Base-by-base conservation (phyloP, 768 basidiomycete genomes). In the Leccinum variicolor region DNA sequence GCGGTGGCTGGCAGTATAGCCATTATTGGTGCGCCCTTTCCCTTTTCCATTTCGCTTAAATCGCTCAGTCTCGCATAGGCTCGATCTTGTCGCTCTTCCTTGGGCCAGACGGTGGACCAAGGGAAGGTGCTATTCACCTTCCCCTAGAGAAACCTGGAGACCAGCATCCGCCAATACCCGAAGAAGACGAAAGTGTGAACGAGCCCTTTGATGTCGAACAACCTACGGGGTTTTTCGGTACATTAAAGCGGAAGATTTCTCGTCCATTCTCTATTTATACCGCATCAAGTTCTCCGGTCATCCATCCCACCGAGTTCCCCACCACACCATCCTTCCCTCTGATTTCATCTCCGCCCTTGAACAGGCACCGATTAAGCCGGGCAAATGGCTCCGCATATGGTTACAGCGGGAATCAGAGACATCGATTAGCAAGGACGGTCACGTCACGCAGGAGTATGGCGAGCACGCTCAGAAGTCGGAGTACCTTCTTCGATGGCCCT, bases 61-160 rank as follows among this genome's bases (percentile, higher is more conserved):
- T 13, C 11, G 13, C 62, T 64, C 28, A 65, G 14, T 19, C 21
- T 2, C 33, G 10, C 31, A 6, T 56, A 91, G 95, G 95, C n/a
- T 88, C 92, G 4, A 62, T 97, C 53, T 78, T 98, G 31, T 87
- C 88, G 0, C 85, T 92, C 62, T 97, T 98, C 79, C 84, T 99
- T 45, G 90, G 86, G 17, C 86, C 80, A 56, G 94, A 99, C 69
- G 97, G 93, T 54, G 95, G 96, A 10, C 90, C 94, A 15, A 82
- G 91, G 54, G 84, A 90, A 63, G 90, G 92, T 4, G 84, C 87
- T 0, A 97, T 99, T 58, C 86, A 84, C 14, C 83, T 99, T 11
- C 79, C 85, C 3, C 80, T 80, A 0, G 96, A 98, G 73, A 98
- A 98, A 72, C 71, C 68, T 57, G 64, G 57, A 50, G 66, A 66